Evolutionary conservation across 768 basidiomycete genomes (phyloP), one percentile per base, ranked within the genome.

Genomic region (Tulasnella sp.): DNA sequence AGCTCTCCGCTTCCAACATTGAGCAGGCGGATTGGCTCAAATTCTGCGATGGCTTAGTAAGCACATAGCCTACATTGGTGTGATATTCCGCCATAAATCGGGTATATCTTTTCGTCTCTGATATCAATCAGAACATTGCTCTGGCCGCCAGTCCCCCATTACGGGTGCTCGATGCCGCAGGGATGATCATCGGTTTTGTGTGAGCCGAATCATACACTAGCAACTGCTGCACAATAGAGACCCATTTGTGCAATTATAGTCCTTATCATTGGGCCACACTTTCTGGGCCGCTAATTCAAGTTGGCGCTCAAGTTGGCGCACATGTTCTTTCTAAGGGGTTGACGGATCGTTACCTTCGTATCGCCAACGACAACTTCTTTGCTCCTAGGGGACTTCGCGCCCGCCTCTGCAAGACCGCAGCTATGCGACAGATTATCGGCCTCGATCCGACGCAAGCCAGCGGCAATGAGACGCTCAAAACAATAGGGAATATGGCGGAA

Each of bases 161-260:
- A 30, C 51, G 59, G 17, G 59, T 61, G 8, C 30, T 61, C 11
- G 51, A 54, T 55, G 29, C 24, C 23, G 59, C 59, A 8, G 59
- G 59, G 9, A 54, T n/a, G 34, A 43, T 61, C 38, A 54, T 61
- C 29, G 59, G 59, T n/a, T 61, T 61, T 44, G 51, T 61, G 59
- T 61, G 42, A 27, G 59, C 38, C 7, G 4, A 17, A 13, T n/a
- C n/a, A 8, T 9, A 29, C 13, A 51, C 38, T 9, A n/a, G 11
- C 3, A 21, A 4, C 8, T 11, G n/a, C 17, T 55, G 50, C 27
- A 15, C 52, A 11, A 17, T 15, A 17, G 27, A 34, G 29, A 32
- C 17, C 26, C 21, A 24, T 56, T 26, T n/a, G n/a, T n/a, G n/a
- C n/a, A n/a, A n/a, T n/a, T 17, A 26, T 43, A 61, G 59, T 10